phyloP scores from a whole-genome alignment of 1,284 basidiomycete species.

The Tilletiopsis washingtonensis region DNA sequence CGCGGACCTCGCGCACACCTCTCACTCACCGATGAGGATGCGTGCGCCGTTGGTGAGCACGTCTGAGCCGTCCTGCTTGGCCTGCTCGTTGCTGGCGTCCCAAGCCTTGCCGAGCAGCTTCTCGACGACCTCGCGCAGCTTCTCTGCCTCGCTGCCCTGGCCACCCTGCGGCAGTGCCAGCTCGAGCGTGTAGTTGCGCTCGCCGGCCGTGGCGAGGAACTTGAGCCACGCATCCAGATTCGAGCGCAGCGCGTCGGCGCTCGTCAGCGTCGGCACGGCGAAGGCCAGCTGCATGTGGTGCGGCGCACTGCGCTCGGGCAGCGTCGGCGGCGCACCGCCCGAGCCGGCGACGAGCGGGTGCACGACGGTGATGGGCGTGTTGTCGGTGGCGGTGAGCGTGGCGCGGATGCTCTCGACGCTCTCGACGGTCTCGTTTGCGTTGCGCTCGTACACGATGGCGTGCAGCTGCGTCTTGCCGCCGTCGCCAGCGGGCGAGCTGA shows the following conservation, averaged over 20 bases:
- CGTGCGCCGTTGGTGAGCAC: not conserved
- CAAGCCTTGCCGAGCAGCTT: slow-evolving; percentile 6
- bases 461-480: not conserved
- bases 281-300: not conserved
- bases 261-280: not conserved
- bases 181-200: slow-evolving; percentile 3
- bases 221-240: slow-evolving; percentile 3
- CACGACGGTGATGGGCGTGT: slow-evolving; percentile 2
- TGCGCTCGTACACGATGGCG: slow-evolving; percentile 2
- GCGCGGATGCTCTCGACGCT: not conserved
- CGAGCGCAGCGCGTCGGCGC: not conserved
- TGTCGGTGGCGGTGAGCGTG: not conserved
- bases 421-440: not conserved
- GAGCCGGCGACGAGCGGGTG: not conserved
- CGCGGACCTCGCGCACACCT: no score
- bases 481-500: not conserved
- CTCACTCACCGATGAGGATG: slow-evolving; percentile 1
- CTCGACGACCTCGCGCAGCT: slow-evolving; percentile 2
- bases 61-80: slow-evolving; percentile 1
- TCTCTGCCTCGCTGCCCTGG: not conserved
- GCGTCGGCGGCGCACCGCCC: not conserved
- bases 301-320: not conserved
- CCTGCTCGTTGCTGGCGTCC: slow-evolving; percentile 1
- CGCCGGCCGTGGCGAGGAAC: slow-evolving; percentile 1
- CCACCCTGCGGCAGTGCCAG: not conserved